Evolutionary conservation across 495 filamentous ascomycete genomes (phyloP), one percentile per base, ranked within the genome.

Genomic region (Aspergillus biplanus): DNA sequence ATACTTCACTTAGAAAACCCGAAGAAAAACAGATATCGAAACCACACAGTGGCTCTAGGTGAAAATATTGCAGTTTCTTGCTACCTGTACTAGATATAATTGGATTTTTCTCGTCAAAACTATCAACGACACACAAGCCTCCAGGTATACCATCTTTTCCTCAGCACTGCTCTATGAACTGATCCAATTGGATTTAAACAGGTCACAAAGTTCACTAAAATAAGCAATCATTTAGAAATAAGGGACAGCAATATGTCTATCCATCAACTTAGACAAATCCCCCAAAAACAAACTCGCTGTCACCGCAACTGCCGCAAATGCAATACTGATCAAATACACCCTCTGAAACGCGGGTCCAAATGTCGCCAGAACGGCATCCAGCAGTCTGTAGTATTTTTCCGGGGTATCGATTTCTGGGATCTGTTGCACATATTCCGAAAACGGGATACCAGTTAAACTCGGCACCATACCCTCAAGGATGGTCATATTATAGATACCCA

Each of bases 171-270:
- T 27, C 21, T 27, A 27, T 27, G 21, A 27, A 27, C 21, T 27
- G 21, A 27, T 27, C 21, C 21, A 27, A 27, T 27, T 27, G 21
- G 21, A 27, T 27, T 27, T 27, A 27, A 27, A 27, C 21, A 27
- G 21, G 21, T 27, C 21, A 27, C 21, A 27, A 27, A 27, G 21
- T 44, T 44, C 7, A 49, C 21, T 16, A 49, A 6, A 49, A 16
- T 5, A 49, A 48, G 16, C 15, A 16, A 7, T 8, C 6, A 44
- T 44, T 44, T 12, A 33, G 32, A 34, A 54, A 54, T 54, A 54
- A 35, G 58, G 58, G 18, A 52, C 47, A n/a, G 34, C 48, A 60
- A 52, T 52, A 39, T 48, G 42, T 27, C 58, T 39, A 42, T 60
- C 48, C 58, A 60, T 32, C 47, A 54, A 52, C 34, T 59, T 59